Percentiles rank a stretch among this genome's conserved stretches.
These are phyloP conservation scores for Stachybotrys chartarum DNA, from an alignment of 2,329 filamentous ascomycete genomes.

Conservation along the genomic window DNA sequence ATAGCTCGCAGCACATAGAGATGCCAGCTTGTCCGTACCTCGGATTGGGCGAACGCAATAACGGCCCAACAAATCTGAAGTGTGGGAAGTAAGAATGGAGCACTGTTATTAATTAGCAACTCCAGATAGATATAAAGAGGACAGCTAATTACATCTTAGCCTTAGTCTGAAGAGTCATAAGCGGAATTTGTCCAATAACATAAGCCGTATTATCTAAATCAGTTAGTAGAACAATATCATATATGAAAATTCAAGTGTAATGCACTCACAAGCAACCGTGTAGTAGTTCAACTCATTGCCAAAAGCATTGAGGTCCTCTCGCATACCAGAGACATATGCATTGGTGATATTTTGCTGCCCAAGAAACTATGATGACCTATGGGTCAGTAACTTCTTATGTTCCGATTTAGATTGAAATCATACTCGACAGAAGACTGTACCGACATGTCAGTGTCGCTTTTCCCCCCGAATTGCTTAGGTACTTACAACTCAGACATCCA, in stretches of 20 bases:
- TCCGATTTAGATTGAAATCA: neutral
- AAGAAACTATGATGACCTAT: slow-evolving; percentile 1
- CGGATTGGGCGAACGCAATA: slow-evolving; percentile 17
- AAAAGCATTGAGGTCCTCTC: slow-evolving; percentile 21
- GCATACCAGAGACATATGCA: slow-evolving; percentile 31
- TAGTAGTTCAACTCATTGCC: slow-evolving; percentile 22
- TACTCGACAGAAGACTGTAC: slow-evolving; percentile 1
- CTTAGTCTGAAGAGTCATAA: slow-evolving; percentile 21
- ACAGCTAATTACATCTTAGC: slow-evolving; percentile 11
- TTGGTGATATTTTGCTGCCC: slow-evolving; percentile 21
- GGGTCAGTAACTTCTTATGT: neutral
- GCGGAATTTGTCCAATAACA: slow-evolving; percentile 15
- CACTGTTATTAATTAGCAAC: slow-evolving; percentile 5
- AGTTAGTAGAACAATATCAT: neutral
- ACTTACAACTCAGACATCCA: slow-evolving; percentile 16
- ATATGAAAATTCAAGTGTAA: slow-evolving; percentile 13
- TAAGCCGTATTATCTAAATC: slow-evolving; percentile 31
- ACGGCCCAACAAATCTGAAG: slow-evolving; percentile 16
- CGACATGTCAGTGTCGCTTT: neutral
- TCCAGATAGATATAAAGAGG: slow-evolving; percentile 1
- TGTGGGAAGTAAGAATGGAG: slow-evolving; percentile 13
- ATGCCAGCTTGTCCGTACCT: slow-evolving; percentile 16
- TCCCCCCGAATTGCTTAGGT: neutral
- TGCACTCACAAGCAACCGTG: slow-evolving; percentile 19
- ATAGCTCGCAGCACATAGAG: slow-evolving; percentile 15